Evolutionary conservation across 2,329 filamentous ascomycete genomes (phyloP), one percentile per base, ranked within the genome.

Genomic region (Calonectria honghensis): DNA sequence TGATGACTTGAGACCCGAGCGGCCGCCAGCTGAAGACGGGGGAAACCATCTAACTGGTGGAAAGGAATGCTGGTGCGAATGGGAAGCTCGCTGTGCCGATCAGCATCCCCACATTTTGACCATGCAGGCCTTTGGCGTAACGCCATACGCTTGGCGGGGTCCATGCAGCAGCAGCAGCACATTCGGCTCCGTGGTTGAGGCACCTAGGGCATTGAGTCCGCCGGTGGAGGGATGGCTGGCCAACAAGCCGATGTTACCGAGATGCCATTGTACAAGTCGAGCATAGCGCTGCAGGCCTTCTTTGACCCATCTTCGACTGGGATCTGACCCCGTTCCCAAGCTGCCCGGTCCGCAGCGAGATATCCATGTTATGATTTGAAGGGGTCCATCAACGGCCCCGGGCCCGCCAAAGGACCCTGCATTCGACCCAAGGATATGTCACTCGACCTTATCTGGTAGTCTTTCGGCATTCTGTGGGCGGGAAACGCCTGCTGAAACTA

Each of bases 1-100:
- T 65, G 45, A 70, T 70, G 72, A 69, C 59, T 70, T 52, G 32
- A 67, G 54, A 32, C 29, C 41, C 50, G 37, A 63, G 67, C 67
- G 72, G 72, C 72, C 67, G 72, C 72, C 66, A 57, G 66, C 61
- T 70, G 72, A 73, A 64, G 51, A 59, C 24, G 41, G 61, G 48
- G 50, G 57, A 50, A 50, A 37, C 39, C 48, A 51, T 29, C 50
- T 65, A 24, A 73, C 72, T 73, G 72, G 72, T 73, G 72, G 72
- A 70, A 65, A 50, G 13, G 20, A 13, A 37, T 9, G 20, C 13
- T 24, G 31, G 14, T 51, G 16, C 37, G 31, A 70, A 70, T 32
- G 51, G 61, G 59, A 65, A 66, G 41, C 48, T 68, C 41, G 31
- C 27, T 29, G 24, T 31, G 72, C 61, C 67, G 67, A 70, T 73